Base-by-base conservation (phyloP, 2,329 filamentous ascomycete genomes). In the Epichloe scottii region DNA sequence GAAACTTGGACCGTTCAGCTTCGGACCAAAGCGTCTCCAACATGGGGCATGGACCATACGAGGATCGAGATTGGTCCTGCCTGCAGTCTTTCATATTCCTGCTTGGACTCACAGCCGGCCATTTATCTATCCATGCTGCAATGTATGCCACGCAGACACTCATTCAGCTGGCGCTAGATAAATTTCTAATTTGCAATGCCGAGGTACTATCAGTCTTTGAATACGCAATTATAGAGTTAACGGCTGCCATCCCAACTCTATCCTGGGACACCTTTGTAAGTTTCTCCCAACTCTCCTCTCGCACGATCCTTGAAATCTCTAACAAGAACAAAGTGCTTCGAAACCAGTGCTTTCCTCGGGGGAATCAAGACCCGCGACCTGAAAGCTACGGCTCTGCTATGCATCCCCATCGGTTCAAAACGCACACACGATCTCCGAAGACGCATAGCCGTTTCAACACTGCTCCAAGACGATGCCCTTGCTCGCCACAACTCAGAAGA, bases 361-460 rank as follows among this genome's bases (percentile, higher is more conserved):
- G 69, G 68, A 42, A 68, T 82, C 52, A 59, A 60, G 43, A 39
- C 67, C 63, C 30, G 71, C 74, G 55, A 64, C 73, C 68, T 87
- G 2, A 77, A 81, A 50, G 71, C 74, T 50, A 76, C 79, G 43
- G 69, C 82, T 4, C 68, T 89, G 11, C 66, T 73, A 17, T 72
- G 75, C 42, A 72, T 91, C 15, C 79, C 85, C 0, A 68, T 76
- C 10, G 71, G 68, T 5, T 73, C 69, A 3, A 58, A 69, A 0
- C 65, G 65, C 15, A 66, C 77, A 1, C 76, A 84, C 54, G 76
- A 83, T 37, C 69, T 91, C 30, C 77, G 83, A 34, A 75, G 84
- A 11, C 72, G 82, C 35, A 71, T 93, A 7, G 84, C 87, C 3
- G 68, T 84, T 5, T 74, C 77, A 1, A 82, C 80, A 56, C 71